A percentile compares a stretch with the other conserved stretches of the same genome.
Conservation (phyloP, 148 eudicot genomes). For the Limonium bicolor region DNA sequence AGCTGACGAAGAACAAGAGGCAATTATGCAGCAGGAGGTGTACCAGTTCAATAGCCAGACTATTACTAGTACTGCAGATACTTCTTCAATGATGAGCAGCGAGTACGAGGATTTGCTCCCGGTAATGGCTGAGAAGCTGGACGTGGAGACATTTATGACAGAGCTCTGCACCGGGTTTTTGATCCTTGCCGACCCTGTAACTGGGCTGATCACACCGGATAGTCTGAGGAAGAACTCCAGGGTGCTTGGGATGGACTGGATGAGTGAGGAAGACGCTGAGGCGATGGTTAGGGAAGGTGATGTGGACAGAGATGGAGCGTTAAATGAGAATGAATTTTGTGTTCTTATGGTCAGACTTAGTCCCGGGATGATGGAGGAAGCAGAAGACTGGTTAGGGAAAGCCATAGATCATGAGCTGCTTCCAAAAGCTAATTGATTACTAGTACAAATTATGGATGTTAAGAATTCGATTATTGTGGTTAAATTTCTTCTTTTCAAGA, state of each 20-base stretch:
- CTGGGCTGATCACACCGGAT: constrained; percentile 28
- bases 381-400: constrained; percentile 19
- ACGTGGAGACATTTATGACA: constrained; percentile 21
- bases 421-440: no score
- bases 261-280: constrained; percentile 24
- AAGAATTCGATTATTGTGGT: no score
- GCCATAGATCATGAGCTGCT: constrained; percentile 31
- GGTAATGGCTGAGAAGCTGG: constrained; percentile 26
- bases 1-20: no score
- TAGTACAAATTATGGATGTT: no score
- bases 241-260: constrained; percentile 21
- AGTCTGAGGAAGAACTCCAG: constrained; percentile 38
- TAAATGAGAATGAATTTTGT: constrained; percentile 41
- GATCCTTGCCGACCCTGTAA: constrained; percentile 25
- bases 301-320: constrained; percentile 32
- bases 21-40: no score
- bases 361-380: constrained; percentile 32
- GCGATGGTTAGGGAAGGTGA: constrained; percentile 39
- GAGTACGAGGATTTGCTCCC: constrained; percentile 29
- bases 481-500: no score
- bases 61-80: no score
- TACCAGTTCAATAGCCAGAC: no score
- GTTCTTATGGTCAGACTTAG: constrained; percentile 44
- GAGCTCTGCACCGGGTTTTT: constrained; percentile 40
- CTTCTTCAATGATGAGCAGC: no score